Percentiles rank a stretch among this genome's conserved stretches.
Evolutionary conservation across 768 basidiomycete species (phyloP).

Genomic region (Trametes maxima): DNA sequence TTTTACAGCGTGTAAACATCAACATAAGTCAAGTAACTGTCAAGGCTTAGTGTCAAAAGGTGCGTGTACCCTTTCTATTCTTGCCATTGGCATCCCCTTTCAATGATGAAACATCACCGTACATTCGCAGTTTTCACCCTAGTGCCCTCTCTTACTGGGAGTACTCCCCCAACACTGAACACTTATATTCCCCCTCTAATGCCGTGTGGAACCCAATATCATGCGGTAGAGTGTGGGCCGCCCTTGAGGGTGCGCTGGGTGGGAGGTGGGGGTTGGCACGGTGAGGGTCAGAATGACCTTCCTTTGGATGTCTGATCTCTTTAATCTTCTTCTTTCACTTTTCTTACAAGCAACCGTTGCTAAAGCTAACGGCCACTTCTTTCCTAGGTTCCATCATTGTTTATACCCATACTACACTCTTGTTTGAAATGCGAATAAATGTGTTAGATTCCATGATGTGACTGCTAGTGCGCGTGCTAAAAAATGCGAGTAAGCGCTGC

Average conservation of each 20-base stretch:
- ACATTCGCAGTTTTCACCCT: slow-evolving; percentile 90
- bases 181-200: slow-evolving; percentile 68
- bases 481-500: background rate
- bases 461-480: no score
- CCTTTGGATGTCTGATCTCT: slow-evolving; percentile 86
- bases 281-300: slow-evolving; percentile 74
- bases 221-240: slow-evolving; percentile 65
- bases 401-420: no score
- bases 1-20: background rate
- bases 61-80: background rate
- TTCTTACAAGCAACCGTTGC: no score
- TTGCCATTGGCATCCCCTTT: background rate
- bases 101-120: slow-evolving; percentile 52
- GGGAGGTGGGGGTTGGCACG: slow-evolving; percentile 70
- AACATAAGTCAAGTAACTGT: no score
- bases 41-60: background rate
- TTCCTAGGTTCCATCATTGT: background rate
- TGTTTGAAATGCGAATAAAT: no score
- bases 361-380: slow-evolving; percentile 1
- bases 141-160: slow-evolving; percentile 59
- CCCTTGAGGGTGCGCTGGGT: slow-evolving; percentile 67
- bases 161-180: slow-evolving; percentile 76
- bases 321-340: background rate
- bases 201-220: slow-evolving; percentile 68
- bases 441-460: background rate